phyloP scores from a whole-genome alignment of 805 yeast genomes.

The Cyberlindnera suaveolens region DNA sequence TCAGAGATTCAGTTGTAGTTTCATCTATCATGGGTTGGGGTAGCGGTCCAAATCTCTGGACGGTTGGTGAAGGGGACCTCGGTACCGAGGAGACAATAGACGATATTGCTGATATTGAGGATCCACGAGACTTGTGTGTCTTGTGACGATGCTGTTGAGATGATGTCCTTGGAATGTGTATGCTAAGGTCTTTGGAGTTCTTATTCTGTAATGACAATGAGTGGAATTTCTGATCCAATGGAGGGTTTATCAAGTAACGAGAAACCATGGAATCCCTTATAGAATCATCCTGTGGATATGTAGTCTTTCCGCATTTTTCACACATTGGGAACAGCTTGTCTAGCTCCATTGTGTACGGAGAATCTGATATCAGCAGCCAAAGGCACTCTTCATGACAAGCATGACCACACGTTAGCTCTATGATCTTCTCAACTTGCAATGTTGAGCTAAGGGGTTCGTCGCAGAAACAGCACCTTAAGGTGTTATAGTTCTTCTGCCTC shows the following conservation, averaged over 20 bases:
- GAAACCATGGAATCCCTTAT: conserved; percentile 17
- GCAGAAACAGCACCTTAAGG: conserved; percentile 35
- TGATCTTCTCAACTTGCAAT: conserved; percentile 30
- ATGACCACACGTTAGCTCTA: conserved; percentile 39
- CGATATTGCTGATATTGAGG: conserved; percentile 24
- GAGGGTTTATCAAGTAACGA: conserved; percentile 10
- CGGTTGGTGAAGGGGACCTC: conserved; percentile 20
- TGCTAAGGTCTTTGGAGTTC: conserved; percentile 23
- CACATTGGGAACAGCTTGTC: conserved; percentile 21
- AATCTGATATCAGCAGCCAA: conserved; percentile 16
- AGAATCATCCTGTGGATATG: conserved; percentile 20
- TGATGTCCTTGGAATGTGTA: conserved; percentile 13
- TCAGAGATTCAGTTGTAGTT: not conserved
- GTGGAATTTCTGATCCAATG: conserved; percentile 5
- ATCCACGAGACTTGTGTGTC: conserved; percentile 21
- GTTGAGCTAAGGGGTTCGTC: conserved; percentile 34
- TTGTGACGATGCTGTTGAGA: conserved; percentile 1
- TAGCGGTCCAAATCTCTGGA: not conserved
- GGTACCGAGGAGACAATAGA: conserved; percentile 25
- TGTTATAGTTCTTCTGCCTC: conserved; percentile 14
- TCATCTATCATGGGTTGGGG: no score
- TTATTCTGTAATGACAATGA: conserved; percentile 15
- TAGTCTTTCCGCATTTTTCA: conserved; percentile 13
- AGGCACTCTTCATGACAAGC: conserved; percentile 42
- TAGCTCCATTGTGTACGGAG: conserved; percentile 4